Percentiles rank a stretch among this genome's conserved stretches.
These are phyloP conservation scores for Chlorella sp. DNA, from an alignment of 139 green algal species.

Conservation along the genomic window DNA sequence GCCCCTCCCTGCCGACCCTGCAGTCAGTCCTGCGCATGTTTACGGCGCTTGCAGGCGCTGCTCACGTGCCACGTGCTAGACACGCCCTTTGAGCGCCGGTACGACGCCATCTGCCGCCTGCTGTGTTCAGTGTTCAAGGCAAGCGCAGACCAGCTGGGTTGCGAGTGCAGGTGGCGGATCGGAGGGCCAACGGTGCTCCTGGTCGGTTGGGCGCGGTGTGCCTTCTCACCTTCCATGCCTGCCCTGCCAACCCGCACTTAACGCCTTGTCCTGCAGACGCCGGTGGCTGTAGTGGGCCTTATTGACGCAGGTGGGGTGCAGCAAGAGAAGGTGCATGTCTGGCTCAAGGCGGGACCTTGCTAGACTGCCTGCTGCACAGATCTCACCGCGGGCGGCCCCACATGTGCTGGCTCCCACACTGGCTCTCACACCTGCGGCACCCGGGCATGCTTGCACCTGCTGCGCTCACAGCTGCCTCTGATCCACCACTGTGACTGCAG, in stretches of 20 bases:
- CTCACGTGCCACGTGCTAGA: constrained; percentile 24
- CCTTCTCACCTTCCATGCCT: neutral
- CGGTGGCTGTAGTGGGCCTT: constrained; percentile 24
- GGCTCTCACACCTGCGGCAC: too few species aligned
- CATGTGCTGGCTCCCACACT: too few species aligned
- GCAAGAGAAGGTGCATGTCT: too few species aligned
- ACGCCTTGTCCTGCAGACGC: constrained; percentile 4
- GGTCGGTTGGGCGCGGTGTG: neutral
- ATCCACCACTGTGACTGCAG: neutral
- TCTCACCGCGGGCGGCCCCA: too few species aligned
- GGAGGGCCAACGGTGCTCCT: too few species aligned
- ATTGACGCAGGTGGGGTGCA: neutral
- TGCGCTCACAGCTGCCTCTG: too few species aligned
- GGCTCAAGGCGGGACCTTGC: too few species aligned
- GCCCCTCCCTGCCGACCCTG: too few species aligned
- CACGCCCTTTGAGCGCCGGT: constrained; percentile 20
- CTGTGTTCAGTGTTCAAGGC: constrained; percentile 21
- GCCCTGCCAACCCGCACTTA: neutral
- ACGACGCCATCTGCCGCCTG: constrained; percentile 26
- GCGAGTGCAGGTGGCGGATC: neutral
- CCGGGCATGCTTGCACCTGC: too few species aligned
- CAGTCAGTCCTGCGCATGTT: too few species aligned
- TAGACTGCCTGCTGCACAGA: too few species aligned
- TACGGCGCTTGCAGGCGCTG: too few species aligned
- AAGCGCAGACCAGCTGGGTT: neutral